Evolutionary conservation across 441 rosid genomes (phyloP).

Genomic region (Corymbia calophylla): DNA sequence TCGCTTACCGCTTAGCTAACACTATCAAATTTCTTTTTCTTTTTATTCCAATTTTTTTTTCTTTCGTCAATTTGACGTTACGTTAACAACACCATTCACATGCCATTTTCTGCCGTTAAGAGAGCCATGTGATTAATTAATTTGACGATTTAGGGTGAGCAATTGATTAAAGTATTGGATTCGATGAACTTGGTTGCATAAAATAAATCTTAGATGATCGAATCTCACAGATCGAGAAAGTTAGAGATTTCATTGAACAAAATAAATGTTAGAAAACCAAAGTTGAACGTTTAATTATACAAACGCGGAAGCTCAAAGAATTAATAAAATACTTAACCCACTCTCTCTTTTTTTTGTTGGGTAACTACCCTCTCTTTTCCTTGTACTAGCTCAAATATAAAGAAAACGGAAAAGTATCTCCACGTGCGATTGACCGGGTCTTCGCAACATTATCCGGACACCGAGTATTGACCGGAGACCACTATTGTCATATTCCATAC

Average conservation of each 20-base stretch:
- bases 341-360: too few relatives aligned
- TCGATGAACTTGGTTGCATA: neutral
- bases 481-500: neutral
- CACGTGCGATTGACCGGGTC: neutral
- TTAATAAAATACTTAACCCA: too few relatives aligned
- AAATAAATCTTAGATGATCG: neutral
- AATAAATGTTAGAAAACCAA: too few relatives aligned
- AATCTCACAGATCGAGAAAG: neutral
- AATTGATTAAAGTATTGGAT: too few relatives aligned
- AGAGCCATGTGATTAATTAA: too few relatives aligned
- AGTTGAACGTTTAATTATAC: too few relatives aligned
- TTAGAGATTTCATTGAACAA: neutral
- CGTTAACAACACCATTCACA: too few relatives aligned
- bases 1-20: neutral
- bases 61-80: too few relatives aligned
- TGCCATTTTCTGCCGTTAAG: conserved; percentile 1
- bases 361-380: too few relatives aligned
- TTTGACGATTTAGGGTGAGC: neutral
- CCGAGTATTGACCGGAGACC: neutral
- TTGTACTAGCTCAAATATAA: neutral
- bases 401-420: neutral
- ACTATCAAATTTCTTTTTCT: neutral
- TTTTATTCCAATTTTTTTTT: too few relatives aligned
- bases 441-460: neutral
- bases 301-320: too few relatives aligned